Conservation (phyloP, 306 rosid genomes). For the Dryas octopetala region DNA sequence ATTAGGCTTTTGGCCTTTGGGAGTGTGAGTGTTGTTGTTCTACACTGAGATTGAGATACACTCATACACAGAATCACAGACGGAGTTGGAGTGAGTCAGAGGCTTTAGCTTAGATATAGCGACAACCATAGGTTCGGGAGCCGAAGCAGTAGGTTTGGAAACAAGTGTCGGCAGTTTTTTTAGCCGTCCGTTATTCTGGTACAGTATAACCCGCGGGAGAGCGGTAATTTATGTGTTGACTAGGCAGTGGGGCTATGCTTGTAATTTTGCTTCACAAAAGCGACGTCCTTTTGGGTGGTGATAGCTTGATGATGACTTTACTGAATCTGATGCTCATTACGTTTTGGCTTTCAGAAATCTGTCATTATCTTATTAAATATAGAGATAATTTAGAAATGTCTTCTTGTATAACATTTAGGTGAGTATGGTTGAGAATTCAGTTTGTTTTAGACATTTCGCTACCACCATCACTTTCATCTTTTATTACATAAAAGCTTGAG, state of each 20-base stretch:
- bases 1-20: not conserved
- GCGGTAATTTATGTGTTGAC: slow-evolving; percentile 18
- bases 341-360: no score
- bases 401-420: no score
- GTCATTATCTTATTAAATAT: no score
- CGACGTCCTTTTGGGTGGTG: not conserved
- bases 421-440: no score
- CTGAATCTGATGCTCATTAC: no score
- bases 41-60: not conserved
- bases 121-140: slow-evolving; percentile 6
- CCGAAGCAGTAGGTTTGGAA: slow-evolving; percentile 20
- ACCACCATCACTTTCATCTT: no score
- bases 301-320: no score
- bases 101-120: not conserved
- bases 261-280: not conserved
- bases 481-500: no score
- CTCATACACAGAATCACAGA: not conserved
- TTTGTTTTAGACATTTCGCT: no score
- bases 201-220: not conserved
- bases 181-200: not conserved
- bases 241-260: not conserved
- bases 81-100: slow-evolving; percentile 21
- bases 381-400: no score
- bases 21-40: slow-evolving; percentile 4
- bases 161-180: slow-evolving; percentile 33